Percentiles rank a stretch among this genome's conserved stretches.
phyloP scores from a whole-genome alignment of 2,329 filamentous ascomycete species.

The Fusarium equiseti region DNA sequence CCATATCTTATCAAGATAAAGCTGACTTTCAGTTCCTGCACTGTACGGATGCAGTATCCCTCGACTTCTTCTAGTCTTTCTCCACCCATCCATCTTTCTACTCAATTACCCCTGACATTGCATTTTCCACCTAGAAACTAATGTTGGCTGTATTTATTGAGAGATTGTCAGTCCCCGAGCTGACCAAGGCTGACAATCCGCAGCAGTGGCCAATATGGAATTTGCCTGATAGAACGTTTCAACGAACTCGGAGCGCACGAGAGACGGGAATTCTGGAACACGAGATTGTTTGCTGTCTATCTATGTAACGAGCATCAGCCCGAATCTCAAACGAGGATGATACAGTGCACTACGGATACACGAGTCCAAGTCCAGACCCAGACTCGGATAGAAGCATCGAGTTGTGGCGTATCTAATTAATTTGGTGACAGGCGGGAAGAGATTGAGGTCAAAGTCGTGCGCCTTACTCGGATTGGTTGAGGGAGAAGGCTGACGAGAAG shows the following conservation, averaged over 20 bases:
- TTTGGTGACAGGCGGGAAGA: conserved; percentile 29
- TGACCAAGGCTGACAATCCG: conserved; percentile 1
- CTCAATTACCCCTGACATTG: conserved; percentile 29
- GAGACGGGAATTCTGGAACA: conserved; percentile 20
- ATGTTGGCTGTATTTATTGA: not conserved
- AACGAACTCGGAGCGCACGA: conserved; percentile 3
- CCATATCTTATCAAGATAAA: conserved; percentile 27
- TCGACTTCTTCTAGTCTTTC: conserved; percentile 4
- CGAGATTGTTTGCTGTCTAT: conserved; percentile 24
- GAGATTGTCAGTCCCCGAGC: not conserved
- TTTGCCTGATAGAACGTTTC: conserved; percentile 5
- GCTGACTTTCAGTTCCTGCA: conserved; percentile 13
- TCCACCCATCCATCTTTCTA: conserved; percentile 31
- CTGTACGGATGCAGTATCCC: conserved; percentile 22
- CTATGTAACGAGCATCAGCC: conserved; percentile 9
- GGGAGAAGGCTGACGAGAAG: not conserved
- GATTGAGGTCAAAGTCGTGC: conserved; percentile 24
- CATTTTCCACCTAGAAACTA: conserved; percentile 3
- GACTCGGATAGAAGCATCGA: conserved; percentile 24
- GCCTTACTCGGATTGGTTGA: conserved; percentile 23
- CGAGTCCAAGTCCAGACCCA: not conserved
- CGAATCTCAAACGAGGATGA: conserved; percentile 32
- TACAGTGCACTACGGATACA: conserved; percentile 15
- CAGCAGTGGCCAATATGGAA: conserved; percentile 1
- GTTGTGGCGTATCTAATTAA: conserved; percentile 28